phyloP scores from a whole-genome alignment of 352 stramenopile species.

The Globisporangium takayamanum region DNA sequence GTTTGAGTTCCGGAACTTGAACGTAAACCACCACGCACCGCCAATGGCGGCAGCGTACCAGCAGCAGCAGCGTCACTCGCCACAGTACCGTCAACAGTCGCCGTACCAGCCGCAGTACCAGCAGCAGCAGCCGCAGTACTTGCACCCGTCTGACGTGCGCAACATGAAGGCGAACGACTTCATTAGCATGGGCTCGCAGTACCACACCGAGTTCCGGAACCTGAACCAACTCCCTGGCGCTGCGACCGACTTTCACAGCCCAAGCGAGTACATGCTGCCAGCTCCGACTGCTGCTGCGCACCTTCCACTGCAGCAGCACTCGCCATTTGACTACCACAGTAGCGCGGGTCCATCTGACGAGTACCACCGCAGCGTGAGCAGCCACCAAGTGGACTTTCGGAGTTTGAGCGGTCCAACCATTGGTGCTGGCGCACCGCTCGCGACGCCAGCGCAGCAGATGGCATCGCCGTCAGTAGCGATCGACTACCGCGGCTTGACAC shows the following conservation, averaged over 20 bases:
- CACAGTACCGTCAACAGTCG: background rate
- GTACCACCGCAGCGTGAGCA: conserved; percentile 1
- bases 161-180: background rate
- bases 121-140: conserved; percentile 1
- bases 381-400: background rate
- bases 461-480: background rate
- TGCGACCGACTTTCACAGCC: background rate
- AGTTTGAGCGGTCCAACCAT: background rate
- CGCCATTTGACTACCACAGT: background rate
- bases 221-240: background rate
- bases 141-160: conserved; percentile 2
- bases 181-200: background rate
- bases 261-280: background rate
- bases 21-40: background rate
- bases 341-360: background rate
- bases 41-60: no score
- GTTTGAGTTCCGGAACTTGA: conserved; percentile 13
- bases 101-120: background rate
- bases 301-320: background rate
- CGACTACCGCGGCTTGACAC: conserved; percentile 2
- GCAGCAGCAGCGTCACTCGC: background rate
- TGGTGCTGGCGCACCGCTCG: background rate
- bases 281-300: no score
- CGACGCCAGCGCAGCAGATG: background rate
- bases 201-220: conserved; percentile 3